phyloP scores from a whole-genome alignment of 257 asterid species.

The Paraleonurus japonicus region DNA sequence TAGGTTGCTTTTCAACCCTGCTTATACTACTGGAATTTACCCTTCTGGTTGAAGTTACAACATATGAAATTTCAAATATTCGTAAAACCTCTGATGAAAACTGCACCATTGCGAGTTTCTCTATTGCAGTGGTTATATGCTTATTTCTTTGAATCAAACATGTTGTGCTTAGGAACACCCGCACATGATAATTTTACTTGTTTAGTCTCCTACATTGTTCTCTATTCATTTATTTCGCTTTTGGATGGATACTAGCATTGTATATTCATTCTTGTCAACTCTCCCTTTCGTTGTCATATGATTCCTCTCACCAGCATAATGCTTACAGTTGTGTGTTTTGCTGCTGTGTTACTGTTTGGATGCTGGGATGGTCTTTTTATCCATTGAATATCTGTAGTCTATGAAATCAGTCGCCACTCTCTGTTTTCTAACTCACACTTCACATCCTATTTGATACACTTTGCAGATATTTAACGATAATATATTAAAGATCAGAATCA shows the following conservation, averaged over 20 bases:
- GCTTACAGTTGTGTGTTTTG: constrained; percentile 1
- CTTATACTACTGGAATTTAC: background rate
- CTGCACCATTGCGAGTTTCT: background rate
- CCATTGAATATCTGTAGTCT: constrained; percentile 9
- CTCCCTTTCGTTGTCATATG: background rate
- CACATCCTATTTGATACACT: constrained; percentile 20
- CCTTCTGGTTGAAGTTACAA: constrained; percentile 2
- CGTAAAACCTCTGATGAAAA: background rate
- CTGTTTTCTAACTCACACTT: constrained; percentile 12
- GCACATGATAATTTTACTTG: background rate
- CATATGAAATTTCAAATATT: background rate
- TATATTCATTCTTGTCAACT: background rate
- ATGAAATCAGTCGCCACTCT: constrained; percentile 17
- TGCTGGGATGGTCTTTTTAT: constrained; percentile 3
- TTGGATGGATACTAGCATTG: background rate
- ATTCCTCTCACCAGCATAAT: background rate
- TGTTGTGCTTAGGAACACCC: background rate
- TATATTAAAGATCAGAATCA: constrained; percentile 76
- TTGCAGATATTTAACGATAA: constrained; percentile 90
- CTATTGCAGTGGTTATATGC: background rate
- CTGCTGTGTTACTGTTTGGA: constrained; percentile 13
- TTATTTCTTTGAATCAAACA: background rate
- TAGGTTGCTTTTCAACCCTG: background rate
- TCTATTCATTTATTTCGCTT: constrained; percentile 3
- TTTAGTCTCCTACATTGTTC: constrained; percentile 9